These are phyloP conservation scores for Larix kaempferi DNA, from an alignment of 75 land plant species.

Conservation along the genomic window DNA sequence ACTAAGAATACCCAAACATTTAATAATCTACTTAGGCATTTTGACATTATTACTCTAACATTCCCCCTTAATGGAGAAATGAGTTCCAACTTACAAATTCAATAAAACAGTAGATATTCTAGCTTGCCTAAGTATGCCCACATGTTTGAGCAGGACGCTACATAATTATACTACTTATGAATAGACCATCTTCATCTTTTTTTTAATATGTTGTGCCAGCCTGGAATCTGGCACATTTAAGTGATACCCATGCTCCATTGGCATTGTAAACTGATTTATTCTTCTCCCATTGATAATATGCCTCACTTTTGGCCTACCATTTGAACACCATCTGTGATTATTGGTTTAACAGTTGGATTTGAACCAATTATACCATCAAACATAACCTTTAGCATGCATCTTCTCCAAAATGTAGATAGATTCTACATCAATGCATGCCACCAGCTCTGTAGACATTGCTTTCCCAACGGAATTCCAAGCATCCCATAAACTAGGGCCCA, in stretches of 20 bases:
- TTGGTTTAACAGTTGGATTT: constrained; percentile 81
- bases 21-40: too few relatives aligned
- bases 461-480: constrained; percentile 88
- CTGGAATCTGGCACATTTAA: constrained; percentile 92
- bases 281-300: constrained; percentile 51
- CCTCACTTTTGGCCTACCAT: constrained; percentile 96
- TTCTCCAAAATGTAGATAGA: too few relatives aligned
- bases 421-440: too few relatives aligned
- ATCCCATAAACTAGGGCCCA: constrained; percentile 97
- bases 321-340: constrained; percentile 91
- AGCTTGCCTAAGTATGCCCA: too few relatives aligned
- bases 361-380: constrained; percentile 90
- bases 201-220: constrained; percentile 86
- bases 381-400: neutral
- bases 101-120: too few relatives aligned
- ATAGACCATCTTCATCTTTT: neutral
- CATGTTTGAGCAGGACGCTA: too few relatives aligned
- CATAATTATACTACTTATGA: too few relatives aligned
- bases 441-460: constrained; percentile 35
- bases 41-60: too few relatives aligned
- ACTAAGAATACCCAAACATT: too few relatives aligned
- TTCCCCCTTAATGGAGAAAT: too few relatives aligned
- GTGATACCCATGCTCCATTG: constrained; percentile 95
- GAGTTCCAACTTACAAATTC: too few relatives aligned
- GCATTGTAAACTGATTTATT: constrained; percentile 81